These are phyloP conservation scores for Amorphotheca resinae DNA, from an alignment of 495 filamentous ascomycete genomes.

Conservation along the genomic window DNA sequence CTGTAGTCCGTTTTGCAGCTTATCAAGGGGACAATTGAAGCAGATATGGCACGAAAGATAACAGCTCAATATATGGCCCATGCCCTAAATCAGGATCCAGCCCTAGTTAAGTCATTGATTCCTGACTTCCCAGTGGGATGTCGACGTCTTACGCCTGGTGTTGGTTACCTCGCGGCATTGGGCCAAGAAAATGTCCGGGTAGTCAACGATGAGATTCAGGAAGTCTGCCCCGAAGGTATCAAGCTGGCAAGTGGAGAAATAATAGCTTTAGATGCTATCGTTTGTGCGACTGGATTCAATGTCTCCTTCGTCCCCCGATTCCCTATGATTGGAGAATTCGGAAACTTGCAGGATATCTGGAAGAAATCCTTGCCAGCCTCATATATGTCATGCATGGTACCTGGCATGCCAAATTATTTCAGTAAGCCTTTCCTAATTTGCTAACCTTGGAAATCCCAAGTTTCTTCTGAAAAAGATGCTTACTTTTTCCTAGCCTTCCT, in stretches of 20 bases:
- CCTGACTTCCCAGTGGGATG: constrained; percentile 52
- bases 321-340: constrained; percentile 37
- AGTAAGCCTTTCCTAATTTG: constrained; percentile 36
- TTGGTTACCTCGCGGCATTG: constrained; percentile 54
- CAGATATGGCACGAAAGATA: constrained; percentile 17
- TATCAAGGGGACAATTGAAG: constrained; percentile 25
- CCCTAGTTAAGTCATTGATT: constrained; percentile 14
- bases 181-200: constrained; percentile 47
- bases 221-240: constrained; percentile 46
- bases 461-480: neutral
- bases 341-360: constrained; percentile 34
- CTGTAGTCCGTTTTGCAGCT: constrained; percentile 8
- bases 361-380: constrained; percentile 41
- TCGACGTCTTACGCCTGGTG: constrained; percentile 55
- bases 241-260: constrained; percentile 42
- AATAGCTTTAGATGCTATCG: constrained; percentile 45
- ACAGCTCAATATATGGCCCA: constrained; percentile 22
- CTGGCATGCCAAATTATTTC: constrained; percentile 54
- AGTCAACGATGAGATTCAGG: constrained; percentile 41
- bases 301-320: constrained; percentile 45
- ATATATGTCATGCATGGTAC: constrained; percentile 48
- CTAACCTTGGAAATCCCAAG: too few relatives aligned
- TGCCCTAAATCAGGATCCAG: constrained; percentile 20
- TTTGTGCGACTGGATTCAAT: constrained; percentile 64
- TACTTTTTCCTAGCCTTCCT: constrained; percentile 24